Percentiles rank a stretch among this genome's conserved stretches.
Evolutionary conservation across 805 yeast species (phyloP).

Genomic region (Candida wancherniae): DNA sequence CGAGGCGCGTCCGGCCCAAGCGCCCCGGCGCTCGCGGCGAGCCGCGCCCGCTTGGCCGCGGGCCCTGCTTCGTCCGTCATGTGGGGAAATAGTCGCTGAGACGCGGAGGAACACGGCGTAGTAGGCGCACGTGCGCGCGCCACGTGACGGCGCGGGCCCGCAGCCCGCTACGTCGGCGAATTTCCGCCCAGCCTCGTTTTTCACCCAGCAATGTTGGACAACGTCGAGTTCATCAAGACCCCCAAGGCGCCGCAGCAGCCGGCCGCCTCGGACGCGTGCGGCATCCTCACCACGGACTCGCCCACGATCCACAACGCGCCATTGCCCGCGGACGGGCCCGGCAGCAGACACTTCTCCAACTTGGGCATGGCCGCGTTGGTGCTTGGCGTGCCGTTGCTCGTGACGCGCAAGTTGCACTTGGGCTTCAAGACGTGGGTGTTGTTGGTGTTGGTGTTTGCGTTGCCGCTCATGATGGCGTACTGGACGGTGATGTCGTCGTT

Average conservation of each 20-base stretch:
- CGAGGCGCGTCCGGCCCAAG: too few relatives aligned
- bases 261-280: constrained; percentile 29
- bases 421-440: constrained; percentile 66
- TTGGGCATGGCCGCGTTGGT: constrained; percentile 45
- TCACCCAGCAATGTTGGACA: constrained; percentile 28
- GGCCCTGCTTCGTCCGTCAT: too few relatives aligned
- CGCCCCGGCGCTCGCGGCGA: too few relatives aligned
- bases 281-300: constrained; percentile 36
- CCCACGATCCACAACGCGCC: constrained; percentile 85
- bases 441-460: constrained; percentile 46
- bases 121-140: background rate
- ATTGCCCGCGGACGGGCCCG: constrained; percentile 89
- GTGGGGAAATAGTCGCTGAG: too few relatives aligned
- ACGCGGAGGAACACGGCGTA: too few relatives aligned
- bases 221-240: constrained; percentile 55
- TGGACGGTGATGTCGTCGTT: constrained; percentile 77
- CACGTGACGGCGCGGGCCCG: background rate
- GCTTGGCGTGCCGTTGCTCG: constrained; percentile 54
- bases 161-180: background rate
- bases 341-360: constrained; percentile 72
- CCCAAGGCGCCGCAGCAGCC: constrained; percentile 43
- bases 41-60: too few relatives aligned
- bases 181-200: constrained; percentile 1
- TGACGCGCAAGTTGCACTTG: constrained; percentile 62
- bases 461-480: constrained; percentile 76